Evolutionary conservation across 2,329 filamentous ascomycete genomes (phyloP).

Genomic region (Aspergillus clavatus): DNA sequence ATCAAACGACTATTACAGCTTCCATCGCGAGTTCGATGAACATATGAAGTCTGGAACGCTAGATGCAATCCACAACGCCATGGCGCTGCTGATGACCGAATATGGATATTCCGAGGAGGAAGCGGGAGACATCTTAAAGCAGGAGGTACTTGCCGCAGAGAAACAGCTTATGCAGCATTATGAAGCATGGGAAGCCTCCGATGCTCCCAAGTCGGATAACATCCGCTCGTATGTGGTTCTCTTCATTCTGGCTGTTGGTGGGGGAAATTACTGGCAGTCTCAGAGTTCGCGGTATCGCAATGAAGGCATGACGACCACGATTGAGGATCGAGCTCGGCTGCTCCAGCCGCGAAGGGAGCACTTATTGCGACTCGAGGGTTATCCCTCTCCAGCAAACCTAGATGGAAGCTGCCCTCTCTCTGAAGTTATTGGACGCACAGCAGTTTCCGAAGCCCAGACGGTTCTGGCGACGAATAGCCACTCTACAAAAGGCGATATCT

Average conservation of each 20-base stretch:
- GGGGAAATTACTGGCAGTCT: constrained; percentile 5
- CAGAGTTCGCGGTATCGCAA: background rate
- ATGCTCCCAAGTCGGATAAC: background rate
- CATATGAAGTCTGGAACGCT: background rate
- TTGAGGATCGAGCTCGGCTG: background rate
- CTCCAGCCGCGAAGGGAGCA: background rate
- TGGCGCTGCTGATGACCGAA: constrained; percentile 8
- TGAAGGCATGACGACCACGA: background rate
- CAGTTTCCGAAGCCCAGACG: no score
- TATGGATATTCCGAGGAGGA: constrained; percentile 11
- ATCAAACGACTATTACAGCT: constrained; percentile 11
- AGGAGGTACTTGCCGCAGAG: constrained; percentile 4
- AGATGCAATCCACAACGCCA: constrained; percentile 7
- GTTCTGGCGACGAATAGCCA: no score
- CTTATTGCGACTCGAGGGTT: background rate
- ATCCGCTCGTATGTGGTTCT: constrained; percentile 1
- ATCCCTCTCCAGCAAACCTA: background rate
- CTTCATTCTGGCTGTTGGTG: constrained; percentile 1
- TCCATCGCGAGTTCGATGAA: constrained; percentile 6
- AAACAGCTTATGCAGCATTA: constrained; percentile 4
- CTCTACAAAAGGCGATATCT: background rate
- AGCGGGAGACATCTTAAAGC: constrained; percentile 6
- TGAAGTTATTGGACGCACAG: background rate
- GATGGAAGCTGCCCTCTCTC: no score
- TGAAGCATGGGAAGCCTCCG: constrained; percentile 3